Conservation (phyloP, 2,329 filamentous ascomycete genomes). For the Chaetomium sp. region DNA sequence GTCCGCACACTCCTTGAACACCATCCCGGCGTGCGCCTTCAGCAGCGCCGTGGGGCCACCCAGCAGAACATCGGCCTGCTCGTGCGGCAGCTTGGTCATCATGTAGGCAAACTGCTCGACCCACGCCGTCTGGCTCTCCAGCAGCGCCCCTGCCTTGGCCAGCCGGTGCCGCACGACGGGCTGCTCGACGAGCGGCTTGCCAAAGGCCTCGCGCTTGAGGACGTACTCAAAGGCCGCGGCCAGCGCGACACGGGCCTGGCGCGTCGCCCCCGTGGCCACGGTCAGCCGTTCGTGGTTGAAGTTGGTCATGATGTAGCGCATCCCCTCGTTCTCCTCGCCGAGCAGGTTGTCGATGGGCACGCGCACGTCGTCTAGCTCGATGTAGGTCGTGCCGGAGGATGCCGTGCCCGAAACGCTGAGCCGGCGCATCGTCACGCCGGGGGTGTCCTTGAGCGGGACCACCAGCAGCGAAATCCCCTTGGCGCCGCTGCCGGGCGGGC, state of each 20-base stretch:
- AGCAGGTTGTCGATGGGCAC: slow-evolving; percentile 72
- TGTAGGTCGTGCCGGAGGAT: slow-evolving; percentile 63
- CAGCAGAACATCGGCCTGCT: neutral
- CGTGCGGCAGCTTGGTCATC: neutral
- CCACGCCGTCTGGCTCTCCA: neutral
- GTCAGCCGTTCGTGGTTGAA: slow-evolving; percentile 77
- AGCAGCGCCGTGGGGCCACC: neutral
- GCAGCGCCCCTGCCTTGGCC: neutral
- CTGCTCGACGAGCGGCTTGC: neutral
- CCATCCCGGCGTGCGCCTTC: neutral
- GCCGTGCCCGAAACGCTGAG: neutral
- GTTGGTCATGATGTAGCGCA: slow-evolving; percentile 76
- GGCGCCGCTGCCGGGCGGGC: slow-evolving; percentile 58
- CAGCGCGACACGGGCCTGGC: neutral
- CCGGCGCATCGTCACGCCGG: neutral
- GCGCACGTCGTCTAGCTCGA: slow-evolving; percentile 73
- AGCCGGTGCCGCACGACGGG: neutral
- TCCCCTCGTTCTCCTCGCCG: slow-evolving; percentile 69
- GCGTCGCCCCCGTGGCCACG: slow-evolving; percentile 60
- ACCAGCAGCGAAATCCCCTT: slow-evolving; percentile 67
- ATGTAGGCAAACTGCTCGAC: neutral
- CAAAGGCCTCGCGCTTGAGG: neutral
- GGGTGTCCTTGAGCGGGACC: slow-evolving; percentile 43
- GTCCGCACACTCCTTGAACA: neutral
- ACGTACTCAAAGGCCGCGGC: neutral